phyloP scores from a whole-genome alignment of 805 yeast species.

The Ogataea philodendri region DNA sequence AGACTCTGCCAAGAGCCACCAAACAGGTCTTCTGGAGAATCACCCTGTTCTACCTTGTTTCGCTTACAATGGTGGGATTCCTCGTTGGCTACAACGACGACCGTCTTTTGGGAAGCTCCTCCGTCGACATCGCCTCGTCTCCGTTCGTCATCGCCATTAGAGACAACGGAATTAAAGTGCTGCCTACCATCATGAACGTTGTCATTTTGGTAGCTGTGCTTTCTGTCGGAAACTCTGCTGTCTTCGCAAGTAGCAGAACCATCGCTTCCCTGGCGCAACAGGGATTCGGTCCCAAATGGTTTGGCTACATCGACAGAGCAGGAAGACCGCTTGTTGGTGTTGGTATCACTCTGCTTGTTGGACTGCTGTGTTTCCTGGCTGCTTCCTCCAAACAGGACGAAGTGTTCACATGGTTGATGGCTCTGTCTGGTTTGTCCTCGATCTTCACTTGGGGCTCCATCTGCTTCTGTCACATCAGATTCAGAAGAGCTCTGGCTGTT shows the following conservation, averaged over 20 bases:
- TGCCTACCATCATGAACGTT: slow-evolving; percentile 70
- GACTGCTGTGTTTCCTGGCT: slow-evolving; percentile 57
- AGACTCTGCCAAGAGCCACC: slow-evolving; percentile 54
- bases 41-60: slow-evolving; percentile 48
- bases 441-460: slow-evolving; percentile 77
- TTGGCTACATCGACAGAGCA: slow-evolving; percentile 65
- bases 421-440: slow-evolving; percentile 72
- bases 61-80: slow-evolving; percentile 50
- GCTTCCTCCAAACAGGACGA: slow-evolving; percentile 53
- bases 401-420: slow-evolving; percentile 70
- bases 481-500: slow-evolving; percentile 59
- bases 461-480: slow-evolving; percentile 62
- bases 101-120: slow-evolving; percentile 46
- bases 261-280: slow-evolving; percentile 65
- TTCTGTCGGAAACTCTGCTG: slow-evolving; percentile 73
- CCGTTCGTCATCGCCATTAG: slow-evolving; percentile 74
- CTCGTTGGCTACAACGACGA: slow-evolving; percentile 53
- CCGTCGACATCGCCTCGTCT: slow-evolving; percentile 56
- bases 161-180: slow-evolving; percentile 56
- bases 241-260: slow-evolving; percentile 70
- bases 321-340: slow-evolving; percentile 81
- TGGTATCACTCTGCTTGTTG: slow-evolving; percentile 47
- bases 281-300: slow-evolving; percentile 59
- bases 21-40: slow-evolving; percentile 60
- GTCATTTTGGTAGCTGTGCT: slow-evolving; percentile 68